These are phyloP conservation scores for Botrytis aclada DNA, from an alignment of 2,329 filamentous ascomycete species.

Conservation along the genomic window DNA sequence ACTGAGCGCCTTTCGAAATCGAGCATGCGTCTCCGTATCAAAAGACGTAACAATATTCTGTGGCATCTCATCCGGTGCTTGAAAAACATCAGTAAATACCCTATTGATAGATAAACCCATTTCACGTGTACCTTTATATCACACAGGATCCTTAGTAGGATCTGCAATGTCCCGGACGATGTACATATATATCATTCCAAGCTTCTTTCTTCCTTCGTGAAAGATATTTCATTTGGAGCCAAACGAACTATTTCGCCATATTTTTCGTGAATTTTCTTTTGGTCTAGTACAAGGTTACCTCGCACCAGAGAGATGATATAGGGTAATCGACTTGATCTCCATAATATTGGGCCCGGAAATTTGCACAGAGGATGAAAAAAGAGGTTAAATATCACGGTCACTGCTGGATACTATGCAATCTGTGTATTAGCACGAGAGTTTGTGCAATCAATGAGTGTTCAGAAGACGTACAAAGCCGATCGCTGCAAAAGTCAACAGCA, in stretches of 20 bases:
- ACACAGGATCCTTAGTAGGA: background rate
- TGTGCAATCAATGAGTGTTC: fast-evolving
- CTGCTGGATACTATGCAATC: conserved; percentile 19
- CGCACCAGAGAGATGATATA: background rate
- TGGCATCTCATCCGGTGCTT: background rate
- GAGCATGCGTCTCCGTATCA: background rate
- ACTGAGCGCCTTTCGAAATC: background rate
- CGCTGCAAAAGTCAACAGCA: background rate
- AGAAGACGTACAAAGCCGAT: background rate
- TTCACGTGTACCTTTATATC: background rate
- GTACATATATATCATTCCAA: background rate
- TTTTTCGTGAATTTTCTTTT: background rate
- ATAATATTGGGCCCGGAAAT: conserved; percentile 31
- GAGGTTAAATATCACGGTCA: conserved; percentile 53
- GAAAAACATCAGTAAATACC: background rate
- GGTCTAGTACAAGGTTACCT: background rate
- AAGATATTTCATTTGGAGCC: background rate
- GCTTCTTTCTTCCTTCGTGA: background rate
- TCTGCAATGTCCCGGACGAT: background rate
- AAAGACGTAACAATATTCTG: background rate
- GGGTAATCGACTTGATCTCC: background rate
- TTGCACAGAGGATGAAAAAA: conserved; percentile 41
- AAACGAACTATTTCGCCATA: background rate
- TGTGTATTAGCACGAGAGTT: background rate
- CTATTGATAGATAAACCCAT: fast-evolving